A percentile compares a stretch with the other conserved stretches of the same genome.
Evolutionary conservation across 441 rosid species (phyloP).

Genomic region (Erodium texanum): DNA sequence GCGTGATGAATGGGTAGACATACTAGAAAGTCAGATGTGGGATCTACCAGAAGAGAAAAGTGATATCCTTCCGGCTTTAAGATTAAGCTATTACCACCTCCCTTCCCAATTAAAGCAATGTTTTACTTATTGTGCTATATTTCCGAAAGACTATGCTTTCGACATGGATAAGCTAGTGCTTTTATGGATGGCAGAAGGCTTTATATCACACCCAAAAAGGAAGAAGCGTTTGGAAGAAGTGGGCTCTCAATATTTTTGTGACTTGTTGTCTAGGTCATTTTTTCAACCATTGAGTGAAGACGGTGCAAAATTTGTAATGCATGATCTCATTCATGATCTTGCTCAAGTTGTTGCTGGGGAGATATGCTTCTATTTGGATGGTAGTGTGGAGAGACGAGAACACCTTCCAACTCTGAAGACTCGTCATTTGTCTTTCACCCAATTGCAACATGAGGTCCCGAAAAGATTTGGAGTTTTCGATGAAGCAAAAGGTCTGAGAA

Average conservation of each 20-base stretch:
- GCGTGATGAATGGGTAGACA: background rate
- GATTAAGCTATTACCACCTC: conserved; percentile 9
- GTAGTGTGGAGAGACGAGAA: background rate
- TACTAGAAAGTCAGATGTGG: conserved; percentile 10
- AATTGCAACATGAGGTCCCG: background rate
- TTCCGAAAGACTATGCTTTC: background rate
- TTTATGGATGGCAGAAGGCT: conserved; percentile 17
- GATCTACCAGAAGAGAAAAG: background rate
- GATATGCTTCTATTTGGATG: background rate
- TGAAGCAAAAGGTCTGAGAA: background rate
- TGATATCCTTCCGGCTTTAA: background rate
- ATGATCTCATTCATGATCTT: conserved; percentile 14
- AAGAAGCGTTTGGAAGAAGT: background rate
- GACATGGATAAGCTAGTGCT: background rate
- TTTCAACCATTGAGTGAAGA: conserved; percentile 2
- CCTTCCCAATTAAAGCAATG: background rate
- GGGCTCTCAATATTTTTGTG: background rate
- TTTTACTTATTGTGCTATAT: conserved; percentile 13
- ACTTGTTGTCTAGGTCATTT: background rate
- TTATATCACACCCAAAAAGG: background rate
- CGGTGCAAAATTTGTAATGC: conserved; percentile 9
- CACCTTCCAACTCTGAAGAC: background rate
- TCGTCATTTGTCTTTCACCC: background rate
- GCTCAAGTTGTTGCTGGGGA: background rate
- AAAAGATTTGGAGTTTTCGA: background rate